These are phyloP conservation scores for Uronychia setigera DNA, from an alignment of 73 alveolate species.

Conservation along the genomic window DNA sequence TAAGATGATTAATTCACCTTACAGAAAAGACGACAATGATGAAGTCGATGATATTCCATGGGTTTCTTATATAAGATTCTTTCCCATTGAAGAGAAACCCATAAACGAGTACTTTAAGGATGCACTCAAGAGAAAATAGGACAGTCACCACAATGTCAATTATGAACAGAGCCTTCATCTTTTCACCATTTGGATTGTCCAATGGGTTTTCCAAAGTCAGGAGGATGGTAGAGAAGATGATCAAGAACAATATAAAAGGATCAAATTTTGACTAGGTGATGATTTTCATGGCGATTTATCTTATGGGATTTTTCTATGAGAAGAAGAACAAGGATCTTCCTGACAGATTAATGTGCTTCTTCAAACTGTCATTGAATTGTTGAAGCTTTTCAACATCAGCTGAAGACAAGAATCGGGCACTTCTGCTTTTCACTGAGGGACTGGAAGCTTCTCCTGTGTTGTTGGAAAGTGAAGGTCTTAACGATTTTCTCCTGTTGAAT, in stretches of 20 bases:
- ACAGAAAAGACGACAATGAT: constrained; percentile 49
- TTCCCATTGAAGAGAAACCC: constrained; percentile 88
- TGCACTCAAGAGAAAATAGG: constrained; percentile 80
- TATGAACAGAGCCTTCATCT: neutral
- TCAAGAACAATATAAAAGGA: constrained; percentile 55
- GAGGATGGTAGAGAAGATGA: constrained; percentile 49
- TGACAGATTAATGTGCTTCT: neutral
- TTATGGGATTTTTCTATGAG: neutral
- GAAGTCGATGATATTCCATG: constrained; percentile 94
- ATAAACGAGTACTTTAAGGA: constrained; percentile 76
- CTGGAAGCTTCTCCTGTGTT: too few relatives aligned
- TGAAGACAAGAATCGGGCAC: too few relatives aligned
- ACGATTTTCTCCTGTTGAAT: too few relatives aligned
- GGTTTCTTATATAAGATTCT: constrained; percentile 82
- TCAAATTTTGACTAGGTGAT: constrained; percentile 20
- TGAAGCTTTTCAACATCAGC: too few relatives aligned
- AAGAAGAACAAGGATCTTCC: neutral
- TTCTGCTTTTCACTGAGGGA: too few relatives aligned
- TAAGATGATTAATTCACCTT: constrained; percentile 24
- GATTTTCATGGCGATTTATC: constrained; percentile 19
- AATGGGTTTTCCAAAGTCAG: constrained; percentile 61
- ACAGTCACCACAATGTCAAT: constrained; percentile 77
- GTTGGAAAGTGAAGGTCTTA: too few relatives aligned
- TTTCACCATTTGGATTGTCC: constrained; percentile 32
- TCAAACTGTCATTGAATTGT: too few relatives aligned